Percentiles rank a stretch among this genome's conserved stretches.
Evolutionary conservation across 768 basidiomycete genomes (phyloP).

Genomic region (Kwoniella newhampshirensis): DNA sequence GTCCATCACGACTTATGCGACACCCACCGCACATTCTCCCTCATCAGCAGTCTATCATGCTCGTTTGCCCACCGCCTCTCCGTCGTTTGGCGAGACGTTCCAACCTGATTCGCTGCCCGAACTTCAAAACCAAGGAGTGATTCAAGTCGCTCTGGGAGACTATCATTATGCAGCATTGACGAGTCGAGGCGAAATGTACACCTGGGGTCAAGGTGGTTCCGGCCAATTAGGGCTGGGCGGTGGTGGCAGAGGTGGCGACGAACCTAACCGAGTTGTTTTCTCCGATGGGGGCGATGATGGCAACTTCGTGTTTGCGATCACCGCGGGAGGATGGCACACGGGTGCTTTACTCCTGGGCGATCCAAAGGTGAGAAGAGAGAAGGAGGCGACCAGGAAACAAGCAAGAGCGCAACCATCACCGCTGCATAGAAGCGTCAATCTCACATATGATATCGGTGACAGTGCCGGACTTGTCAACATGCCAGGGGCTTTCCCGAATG

Average conservation of each 20-base stretch:
- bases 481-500: conserved; percentile 4
- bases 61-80: conserved; percentile 73
- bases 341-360: conserved; percentile 76
- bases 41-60: conserved; percentile 22
- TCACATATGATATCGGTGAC: neutral
- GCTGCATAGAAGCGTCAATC: neutral
- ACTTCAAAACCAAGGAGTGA: conserved; percentile 73
- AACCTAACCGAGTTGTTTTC: conserved; percentile 47
- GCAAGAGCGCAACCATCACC: too few species aligned
- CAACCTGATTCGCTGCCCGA: conserved; percentile 66
- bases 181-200: conserved; percentile 68
- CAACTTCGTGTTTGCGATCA: conserved; percentile 73
- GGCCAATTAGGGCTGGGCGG: conserved; percentile 87
- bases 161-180: conserved; percentile 89
- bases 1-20: conserved; percentile 65
- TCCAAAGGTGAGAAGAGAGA: neutral
- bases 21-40: conserved; percentile 16
- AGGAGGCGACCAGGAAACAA: too few species aligned
- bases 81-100: conserved; percentile 49
- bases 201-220: conserved; percentile 74
- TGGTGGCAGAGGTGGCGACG: conserved; percentile 57
- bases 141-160: conserved; percentile 86
- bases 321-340: conserved; percentile 88
- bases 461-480: neutral
- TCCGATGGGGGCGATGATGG: conserved; percentile 44